Conservation (phyloP, 768 basidiomycete species). For the Amanita molliuscula region DNA sequence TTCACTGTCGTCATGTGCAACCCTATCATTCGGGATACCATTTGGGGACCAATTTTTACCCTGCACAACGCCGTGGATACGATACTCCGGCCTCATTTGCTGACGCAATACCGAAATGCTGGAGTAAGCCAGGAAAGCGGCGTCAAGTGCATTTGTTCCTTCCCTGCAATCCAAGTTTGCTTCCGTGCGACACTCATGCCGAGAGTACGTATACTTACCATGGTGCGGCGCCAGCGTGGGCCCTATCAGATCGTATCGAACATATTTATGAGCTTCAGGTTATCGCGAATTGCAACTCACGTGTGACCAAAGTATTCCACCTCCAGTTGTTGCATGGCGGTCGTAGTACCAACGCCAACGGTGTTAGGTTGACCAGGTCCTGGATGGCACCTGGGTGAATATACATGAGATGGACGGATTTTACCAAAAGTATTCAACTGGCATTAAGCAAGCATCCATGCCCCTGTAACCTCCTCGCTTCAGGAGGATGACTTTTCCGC, state of each 20-base stretch:
- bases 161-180: slow-evolving; percentile 37
- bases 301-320: slow-evolving; percentile 69
- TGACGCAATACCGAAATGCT: slow-evolving; percentile 74
- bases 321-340: slow-evolving; percentile 53
- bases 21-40: slow-evolving; percentile 28
- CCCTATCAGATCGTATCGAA: slow-evolving; percentile 27
- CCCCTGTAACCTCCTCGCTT: slow-evolving; percentile 68
- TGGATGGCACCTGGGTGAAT: slow-evolving; percentile 59
- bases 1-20: neutral
- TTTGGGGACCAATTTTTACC: slow-evolving; percentile 64
- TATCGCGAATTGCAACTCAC: slow-evolving; percentile 27
- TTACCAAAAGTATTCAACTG: slow-evolving; percentile 8
- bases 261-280: neutral
- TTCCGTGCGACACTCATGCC: neutral
- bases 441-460: slow-evolving; percentile 81
- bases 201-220: slow-evolving; percentile 33
- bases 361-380: slow-evolving; percentile 42
- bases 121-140: slow-evolving; percentile 78
- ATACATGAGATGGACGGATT: neutral
- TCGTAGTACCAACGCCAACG: slow-evolving; percentile 39
- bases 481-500: slow-evolving; percentile 67
- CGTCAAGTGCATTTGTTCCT: slow-evolving; percentile 80
- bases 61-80: slow-evolving; percentile 69
- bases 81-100: slow-evolving; percentile 75
- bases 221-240: slow-evolving; percentile 72